phyloP scores from a whole-genome alignment of 139 green algal species.

The Asterochloris sp. region DNA sequence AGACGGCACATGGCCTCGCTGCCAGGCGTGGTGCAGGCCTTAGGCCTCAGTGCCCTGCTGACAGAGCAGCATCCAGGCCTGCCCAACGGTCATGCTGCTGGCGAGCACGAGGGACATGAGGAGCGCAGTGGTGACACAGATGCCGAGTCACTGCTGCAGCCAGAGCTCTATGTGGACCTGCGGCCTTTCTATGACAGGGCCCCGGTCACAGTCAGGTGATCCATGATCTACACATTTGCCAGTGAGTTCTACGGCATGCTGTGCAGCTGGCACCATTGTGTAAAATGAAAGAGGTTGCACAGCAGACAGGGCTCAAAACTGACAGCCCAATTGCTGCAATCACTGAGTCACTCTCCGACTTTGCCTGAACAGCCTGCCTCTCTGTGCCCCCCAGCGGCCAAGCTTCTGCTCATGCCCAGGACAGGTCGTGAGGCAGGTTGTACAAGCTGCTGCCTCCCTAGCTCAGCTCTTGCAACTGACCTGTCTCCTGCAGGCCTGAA shows the following conservation, averaged over 20 bases:
- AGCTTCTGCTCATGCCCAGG: too few species aligned
- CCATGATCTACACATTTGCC: background rate
- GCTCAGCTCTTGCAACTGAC: background rate
- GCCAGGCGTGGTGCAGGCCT: slow-evolving; percentile 27
- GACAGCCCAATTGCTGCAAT: background rate
- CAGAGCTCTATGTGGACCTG: slow-evolving; percentile 72
- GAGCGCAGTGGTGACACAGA: background rate
- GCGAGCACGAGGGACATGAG: background rate
- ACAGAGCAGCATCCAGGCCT: background rate
- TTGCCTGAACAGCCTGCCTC: background rate
- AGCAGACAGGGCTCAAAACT: background rate
- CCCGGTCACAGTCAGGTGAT: slow-evolving; percentile 56
- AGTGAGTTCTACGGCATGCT: background rate
- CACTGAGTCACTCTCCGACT: background rate
- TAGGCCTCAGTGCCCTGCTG: slow-evolving; percentile 18
- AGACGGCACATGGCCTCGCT: slow-evolving; percentile 1
- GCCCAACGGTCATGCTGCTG: background rate
- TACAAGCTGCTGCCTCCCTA: background rate
- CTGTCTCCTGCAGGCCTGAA: slow-evolving; percentile 6
- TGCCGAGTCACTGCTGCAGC: background rate
- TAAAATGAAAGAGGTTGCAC: background rate
- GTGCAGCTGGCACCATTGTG: background rate
- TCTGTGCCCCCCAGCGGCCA: too few species aligned
- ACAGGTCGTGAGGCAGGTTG: background rate
- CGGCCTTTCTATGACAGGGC: slow-evolving; percentile 75